Evolutionary conservation across 2,329 filamentous ascomycete species (phyloP), one percentile per base, ranked within the genome.

Genomic region (Alternaria sp.): DNA sequence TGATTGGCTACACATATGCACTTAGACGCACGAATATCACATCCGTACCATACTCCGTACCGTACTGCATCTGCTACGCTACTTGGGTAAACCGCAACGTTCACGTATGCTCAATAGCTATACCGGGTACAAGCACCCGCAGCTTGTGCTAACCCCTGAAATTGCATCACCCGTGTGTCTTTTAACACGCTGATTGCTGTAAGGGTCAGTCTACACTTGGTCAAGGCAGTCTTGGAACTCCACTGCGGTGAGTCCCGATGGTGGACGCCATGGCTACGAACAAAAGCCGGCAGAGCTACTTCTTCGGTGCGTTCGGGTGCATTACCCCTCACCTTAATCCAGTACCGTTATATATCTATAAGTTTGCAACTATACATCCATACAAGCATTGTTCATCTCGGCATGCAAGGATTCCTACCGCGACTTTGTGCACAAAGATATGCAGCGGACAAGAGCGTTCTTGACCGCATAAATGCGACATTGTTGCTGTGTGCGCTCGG

Each of bases 11-110:
- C 45, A 63, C 49, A 67, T 43, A 63, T 46, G 56, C 63, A 69
- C 61, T 55, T 70, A 70, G 65, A 70, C 63, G 55, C 56, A 73
- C 62, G 70, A 73, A 70, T 62, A 67, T 64, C 57, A 68, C 43
- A 63, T 59, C 54, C 45, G 55, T 61, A 59, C 55, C 36, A 54
- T 58, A 65, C 40, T 59, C 23, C 49, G 8, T 28, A 59, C 47
- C 43, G 46, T 52, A 59, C 43, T 44, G 46, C 56, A 51, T 52
- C 40, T 52, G 54, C 45, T 46, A 57, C 53, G 28, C 26, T 50
- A 55, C 17, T 58, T 25, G 23, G 46, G 32, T 36, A 23, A 26
- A 40, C 45, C 44, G 46, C 25, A 21, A 23, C 25, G 40, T 44
- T 36, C 21, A 50, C 30, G 25, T 11, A 40, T 52, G 43, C 12